These are phyloP conservation scores for Endoconidiophora polonica DNA, from an alignment of 2,329 filamentous ascomycete genomes.

Conservation along the genomic window DNA sequence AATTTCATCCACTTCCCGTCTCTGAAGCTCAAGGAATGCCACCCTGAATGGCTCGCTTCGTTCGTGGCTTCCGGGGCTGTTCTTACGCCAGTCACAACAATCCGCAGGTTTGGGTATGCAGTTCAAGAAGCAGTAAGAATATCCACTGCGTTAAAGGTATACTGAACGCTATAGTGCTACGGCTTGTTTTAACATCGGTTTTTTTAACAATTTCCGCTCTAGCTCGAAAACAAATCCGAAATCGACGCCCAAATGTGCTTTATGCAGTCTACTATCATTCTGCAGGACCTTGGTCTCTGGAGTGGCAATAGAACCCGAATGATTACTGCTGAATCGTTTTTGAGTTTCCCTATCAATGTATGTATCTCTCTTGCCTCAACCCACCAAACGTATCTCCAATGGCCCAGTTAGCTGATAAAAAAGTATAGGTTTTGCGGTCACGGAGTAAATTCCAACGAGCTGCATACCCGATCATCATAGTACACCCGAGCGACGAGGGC, in stretches of 20 bases:
- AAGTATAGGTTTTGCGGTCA: conserved; percentile 33
- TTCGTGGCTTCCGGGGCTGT: conserved; percentile 44
- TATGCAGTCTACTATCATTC: conserved; percentile 31
- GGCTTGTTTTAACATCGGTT: no score
- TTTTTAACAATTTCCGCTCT: not conserved
- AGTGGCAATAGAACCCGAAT: conserved; percentile 38
- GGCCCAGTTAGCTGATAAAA: conserved; percentile 13
- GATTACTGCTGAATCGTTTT: conserved; percentile 37
- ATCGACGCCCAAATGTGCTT: conserved; percentile 30
- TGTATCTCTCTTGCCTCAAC: conserved; percentile 12
- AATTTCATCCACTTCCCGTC: conserved; percentile 46
- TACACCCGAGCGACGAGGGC: conserved; percentile 37
- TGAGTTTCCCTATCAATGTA: conserved; percentile 29
- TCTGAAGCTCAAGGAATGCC: conserved; percentile 36
- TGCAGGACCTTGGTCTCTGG: conserved; percentile 35
- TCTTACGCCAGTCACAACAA: conserved; percentile 36
- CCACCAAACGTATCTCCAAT: not conserved
- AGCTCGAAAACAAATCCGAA: conserved; percentile 34
- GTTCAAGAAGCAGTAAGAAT: conserved; percentile 34
- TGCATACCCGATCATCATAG: conserved; percentile 33
- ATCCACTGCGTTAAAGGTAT: conserved; percentile 17
- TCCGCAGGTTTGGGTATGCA: conserved; percentile 44
- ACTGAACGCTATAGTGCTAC: conserved; percentile 5
- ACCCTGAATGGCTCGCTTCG: conserved; percentile 42
- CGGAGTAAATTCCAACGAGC: conserved; percentile 41